phyloP scores from a whole-genome alignment of 2,329 filamentous ascomycete species.

The Verticillium longisporum region DNA sequence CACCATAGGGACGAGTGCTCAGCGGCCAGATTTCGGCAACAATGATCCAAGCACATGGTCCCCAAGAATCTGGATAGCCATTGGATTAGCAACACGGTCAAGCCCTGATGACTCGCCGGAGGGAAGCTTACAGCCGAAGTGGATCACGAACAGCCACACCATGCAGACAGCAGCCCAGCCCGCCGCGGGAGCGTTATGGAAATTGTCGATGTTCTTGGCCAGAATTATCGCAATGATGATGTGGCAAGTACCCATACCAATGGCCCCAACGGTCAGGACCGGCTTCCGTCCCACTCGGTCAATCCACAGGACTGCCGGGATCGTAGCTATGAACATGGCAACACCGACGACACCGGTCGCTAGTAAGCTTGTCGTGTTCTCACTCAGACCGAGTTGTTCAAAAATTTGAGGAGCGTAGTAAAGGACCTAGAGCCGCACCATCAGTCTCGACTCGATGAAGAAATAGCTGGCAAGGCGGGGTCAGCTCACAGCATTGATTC shows the following conservation, averaged over 20 bases:
- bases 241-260: slow-evolving; percentile 65
- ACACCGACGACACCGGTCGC: slow-evolving; percentile 68
- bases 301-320: slow-evolving; percentile 60
- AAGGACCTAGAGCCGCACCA: slow-evolving; percentile 22
- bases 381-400: slow-evolving; percentile 51
- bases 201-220: slow-evolving; percentile 54
- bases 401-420: slow-evolving; percentile 71
- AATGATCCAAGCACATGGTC: slow-evolving; percentile 68
- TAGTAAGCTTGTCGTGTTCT: slow-evolving; percentile 47
- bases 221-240: slow-evolving; percentile 66
- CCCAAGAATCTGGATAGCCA: slow-evolving; percentile 52
- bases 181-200: slow-evolving; percentile 40
- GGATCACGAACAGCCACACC: slow-evolving; percentile 69
- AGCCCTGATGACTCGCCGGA: background rate
- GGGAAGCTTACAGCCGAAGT: slow-evolving; percentile 53
- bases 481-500: slow-evolving; percentile 43
- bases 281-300: slow-evolving; percentile 59
- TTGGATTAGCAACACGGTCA: background rate
- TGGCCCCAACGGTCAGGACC: slow-evolving; percentile 54
- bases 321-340: slow-evolving; percentile 61
- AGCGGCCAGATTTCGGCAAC: slow-evolving; percentile 70
- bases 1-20: slow-evolving; percentile 62
- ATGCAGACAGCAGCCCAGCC: slow-evolving; percentile 64
- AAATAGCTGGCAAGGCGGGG: no score
- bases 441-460: background rate